Percentiles rank a stretch among this genome's conserved stretches.
phyloP scores from a whole-genome alignment of 2,329 filamentous ascomycete genomes.

The Fusarium mundagurra region DNA sequence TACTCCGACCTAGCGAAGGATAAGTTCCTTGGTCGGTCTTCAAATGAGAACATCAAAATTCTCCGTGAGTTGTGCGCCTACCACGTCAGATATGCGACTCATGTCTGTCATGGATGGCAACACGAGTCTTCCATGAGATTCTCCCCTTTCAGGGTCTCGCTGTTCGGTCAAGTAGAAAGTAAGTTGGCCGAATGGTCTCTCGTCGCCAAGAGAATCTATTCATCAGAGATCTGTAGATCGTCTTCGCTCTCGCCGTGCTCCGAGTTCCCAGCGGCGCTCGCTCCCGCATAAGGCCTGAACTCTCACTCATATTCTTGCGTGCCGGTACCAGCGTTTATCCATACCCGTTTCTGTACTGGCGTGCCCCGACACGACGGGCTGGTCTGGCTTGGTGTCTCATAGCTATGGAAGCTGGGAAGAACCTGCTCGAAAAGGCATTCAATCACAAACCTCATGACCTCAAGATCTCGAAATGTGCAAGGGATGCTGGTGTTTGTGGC shows the following conservation, averaged over 20 bases:
- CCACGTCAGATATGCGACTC: background rate
- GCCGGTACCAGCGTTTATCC: background rate
- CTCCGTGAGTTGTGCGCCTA: background rate
- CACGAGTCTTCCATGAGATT: background rate
- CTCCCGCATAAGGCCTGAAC: constrained; percentile 6
- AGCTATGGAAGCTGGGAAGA: background rate
- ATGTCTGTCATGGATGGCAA: background rate
- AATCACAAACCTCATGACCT: constrained; percentile 6
- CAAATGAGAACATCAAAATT: background rate
- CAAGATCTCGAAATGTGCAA: background rate
- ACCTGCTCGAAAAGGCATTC: background rate
- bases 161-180: constrained; percentile 1
- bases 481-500: background rate
- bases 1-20: background rate
- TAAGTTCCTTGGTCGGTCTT: background rate
- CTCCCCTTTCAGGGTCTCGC: background rate
- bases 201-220: constrained; percentile 15
- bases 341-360: constrained; percentile 28
- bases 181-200: constrained; percentile 5
- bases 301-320: background rate
- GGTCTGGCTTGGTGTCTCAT: constrained; percentile 1
- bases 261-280: constrained; percentile 17
- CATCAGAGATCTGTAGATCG: background rate
- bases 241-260: constrained; percentile 28
- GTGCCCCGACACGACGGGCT: constrained; percentile 8